phyloP scores from a whole-genome alignment of 768 basidiomycete species.

The Mycena galericulata region DNA sequence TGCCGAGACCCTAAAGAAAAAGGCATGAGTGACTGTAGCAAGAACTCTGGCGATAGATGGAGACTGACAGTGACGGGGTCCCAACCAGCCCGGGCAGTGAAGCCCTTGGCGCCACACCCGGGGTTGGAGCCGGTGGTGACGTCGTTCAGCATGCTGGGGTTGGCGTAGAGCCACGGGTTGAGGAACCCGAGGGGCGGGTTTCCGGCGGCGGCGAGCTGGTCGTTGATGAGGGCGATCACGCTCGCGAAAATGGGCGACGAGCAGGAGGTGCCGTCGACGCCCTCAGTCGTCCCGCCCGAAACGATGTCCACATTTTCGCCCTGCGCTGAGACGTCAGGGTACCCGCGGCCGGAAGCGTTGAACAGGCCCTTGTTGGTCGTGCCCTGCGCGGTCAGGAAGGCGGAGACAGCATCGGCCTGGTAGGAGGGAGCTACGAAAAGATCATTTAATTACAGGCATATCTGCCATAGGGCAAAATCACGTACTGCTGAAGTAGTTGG shows the following conservation, averaged over 20 bases:
- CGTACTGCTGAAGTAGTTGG: constrained; percentile 25
- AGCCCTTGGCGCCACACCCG: constrained; percentile 23
- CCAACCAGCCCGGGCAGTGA: constrained; percentile 16
- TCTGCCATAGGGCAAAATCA: constrained; percentile 37
- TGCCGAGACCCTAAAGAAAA: constrained; percentile 22
- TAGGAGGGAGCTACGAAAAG: constrained; percentile 8
- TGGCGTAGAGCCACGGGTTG: constrained; percentile 28
- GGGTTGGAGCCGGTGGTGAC: constrained; percentile 28
- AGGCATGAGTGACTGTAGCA: neutral
- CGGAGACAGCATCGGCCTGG: constrained; percentile 42
- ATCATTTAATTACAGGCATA: constrained; percentile 26
- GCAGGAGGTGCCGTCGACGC: constrained; percentile 32
- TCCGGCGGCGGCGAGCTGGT: constrained; percentile 23
- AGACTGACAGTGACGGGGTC: constrained; percentile 21
- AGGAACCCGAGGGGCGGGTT: constrained; percentile 27
- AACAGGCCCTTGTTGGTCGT: constrained; percentile 45
- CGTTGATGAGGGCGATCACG: constrained; percentile 26
- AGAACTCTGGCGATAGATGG: neutral
- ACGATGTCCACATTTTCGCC: constrained; percentile 33
- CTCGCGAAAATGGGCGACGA: constrained; percentile 24
- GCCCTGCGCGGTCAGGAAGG: constrained; percentile 37
- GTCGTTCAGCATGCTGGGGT: constrained; percentile 25
- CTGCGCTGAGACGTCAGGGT: constrained; percentile 42
- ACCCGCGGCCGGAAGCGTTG: constrained; percentile 48
- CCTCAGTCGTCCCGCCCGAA: constrained; percentile 4